Conservation (phyloP, 768 basidiomycete species). For the Termitomyces sp. region DNA sequence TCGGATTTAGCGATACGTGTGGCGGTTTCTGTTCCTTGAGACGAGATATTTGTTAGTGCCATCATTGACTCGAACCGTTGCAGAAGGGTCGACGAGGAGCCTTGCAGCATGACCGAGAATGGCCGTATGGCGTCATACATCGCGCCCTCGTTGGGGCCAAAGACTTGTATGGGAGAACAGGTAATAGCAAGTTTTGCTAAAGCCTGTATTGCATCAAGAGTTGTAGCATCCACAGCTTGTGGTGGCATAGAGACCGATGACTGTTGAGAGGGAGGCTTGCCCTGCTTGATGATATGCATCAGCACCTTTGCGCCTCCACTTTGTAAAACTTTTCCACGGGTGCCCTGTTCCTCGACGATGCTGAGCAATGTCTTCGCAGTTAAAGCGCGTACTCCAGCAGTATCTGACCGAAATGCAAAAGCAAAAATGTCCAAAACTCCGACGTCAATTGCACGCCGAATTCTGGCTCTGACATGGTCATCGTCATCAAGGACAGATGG, state of each 20-base stretch:
- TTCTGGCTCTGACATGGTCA: constrained; percentile 55
- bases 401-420: constrained; percentile 54
- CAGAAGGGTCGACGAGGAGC: constrained; percentile 61
- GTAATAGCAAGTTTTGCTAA: constrained; percentile 93
- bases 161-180: constrained; percentile 82
- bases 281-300: constrained; percentile 47
- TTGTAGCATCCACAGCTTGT: constrained; percentile 31
- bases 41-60: constrained; percentile 94
- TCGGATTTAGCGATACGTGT: constrained; percentile 59
- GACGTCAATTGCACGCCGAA: constrained; percentile 48
- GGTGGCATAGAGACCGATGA: constrained; percentile 19
- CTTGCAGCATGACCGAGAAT: constrained; percentile 65
- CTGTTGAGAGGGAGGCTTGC: constrained; percentile 24
- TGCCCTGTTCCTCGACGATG: constrained; percentile 71
- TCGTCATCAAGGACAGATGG: constrained; percentile 55
- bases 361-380: constrained; percentile 61
- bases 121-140: constrained; percentile 83
- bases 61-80: constrained; percentile 92
- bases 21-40: constrained; percentile 61
- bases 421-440: constrained; percentile 64
- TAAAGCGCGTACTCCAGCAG: constrained; percentile 50
- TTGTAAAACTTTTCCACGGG: constrained; percentile 71
- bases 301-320: constrained; percentile 73
- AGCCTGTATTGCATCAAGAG: constrained; percentile 74
- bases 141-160: constrained; percentile 76